These are phyloP conservation scores for Euphorbia lathyris DNA, from an alignment of 345 rosid species.

Conservation along the genomic window DNA sequence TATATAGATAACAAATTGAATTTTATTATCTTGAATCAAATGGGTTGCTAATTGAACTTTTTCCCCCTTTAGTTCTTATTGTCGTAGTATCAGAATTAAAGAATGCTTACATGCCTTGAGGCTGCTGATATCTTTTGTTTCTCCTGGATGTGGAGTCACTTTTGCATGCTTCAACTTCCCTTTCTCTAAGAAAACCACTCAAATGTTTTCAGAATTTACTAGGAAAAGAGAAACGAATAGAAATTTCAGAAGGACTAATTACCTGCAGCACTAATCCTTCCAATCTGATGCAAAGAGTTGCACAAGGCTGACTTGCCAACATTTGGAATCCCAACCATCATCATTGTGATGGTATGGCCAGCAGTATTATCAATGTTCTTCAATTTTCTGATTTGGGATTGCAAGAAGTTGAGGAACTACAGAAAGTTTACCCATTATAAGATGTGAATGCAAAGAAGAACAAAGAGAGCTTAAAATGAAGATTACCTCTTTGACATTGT, in stretches of 20 bases:
- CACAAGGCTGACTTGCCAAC: slow-evolving; percentile 86
- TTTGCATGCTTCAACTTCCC: slow-evolving; percentile 72
- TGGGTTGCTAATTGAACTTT: too few relatives aligned
- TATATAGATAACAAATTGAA: too few relatives aligned
- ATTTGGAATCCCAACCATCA: slow-evolving; percentile 84
- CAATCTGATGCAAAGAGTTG: slow-evolving; percentile 78
- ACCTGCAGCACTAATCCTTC: slow-evolving; percentile 83
- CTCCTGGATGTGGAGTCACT: slow-evolving; percentile 79
- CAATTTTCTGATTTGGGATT: slow-evolving; percentile 57
- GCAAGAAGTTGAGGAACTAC: slow-evolving; percentile 76
- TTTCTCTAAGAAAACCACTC: slow-evolving; percentile 44
- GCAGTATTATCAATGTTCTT: slow-evolving; percentile 41
- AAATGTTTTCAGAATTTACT: not conserved
- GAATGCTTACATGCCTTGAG: slow-evolving; percentile 49
- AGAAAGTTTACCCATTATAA: not conserved
- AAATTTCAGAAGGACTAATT: slow-evolving; percentile 4
- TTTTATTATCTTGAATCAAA: not conserved
- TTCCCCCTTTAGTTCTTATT: too few relatives aligned
- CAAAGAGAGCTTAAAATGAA: not conserved
- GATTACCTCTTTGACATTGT: slow-evolving; percentile 60
- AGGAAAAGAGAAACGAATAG: not conserved
- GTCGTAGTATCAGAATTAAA: not conserved
- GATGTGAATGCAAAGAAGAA: not conserved
- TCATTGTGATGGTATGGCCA: slow-evolving; percentile 45
- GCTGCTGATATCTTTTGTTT: slow-evolving; percentile 80